Conservation (phyloP, 176 grass and related monocot genomes). For the Ensete glaucum region DNA sequence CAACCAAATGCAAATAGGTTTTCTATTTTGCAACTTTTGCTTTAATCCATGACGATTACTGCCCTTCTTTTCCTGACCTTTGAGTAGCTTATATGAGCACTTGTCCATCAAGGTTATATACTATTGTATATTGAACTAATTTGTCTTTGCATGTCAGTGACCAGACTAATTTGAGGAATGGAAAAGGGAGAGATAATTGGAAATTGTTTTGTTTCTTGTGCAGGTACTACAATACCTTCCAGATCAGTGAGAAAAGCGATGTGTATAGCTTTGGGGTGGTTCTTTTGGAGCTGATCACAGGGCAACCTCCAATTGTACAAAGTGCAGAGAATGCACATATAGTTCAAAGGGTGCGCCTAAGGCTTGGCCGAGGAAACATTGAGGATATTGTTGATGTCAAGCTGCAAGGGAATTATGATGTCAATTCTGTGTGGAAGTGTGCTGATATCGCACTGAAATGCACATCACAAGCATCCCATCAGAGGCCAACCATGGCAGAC, state of each 20-base stretch:
- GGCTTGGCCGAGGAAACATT: slow-evolving; percentile 26
- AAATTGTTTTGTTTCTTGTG: background rate
- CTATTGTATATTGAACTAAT: no score
- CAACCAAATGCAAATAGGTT: no score
- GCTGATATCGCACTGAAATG: slow-evolving; percentile 31
- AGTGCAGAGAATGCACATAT: background rate
- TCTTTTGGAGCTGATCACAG: slow-evolving; percentile 34
- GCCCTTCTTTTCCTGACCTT: no score
- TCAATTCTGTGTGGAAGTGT: slow-evolving; percentile 34
- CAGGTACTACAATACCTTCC: background rate
- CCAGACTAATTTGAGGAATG: no score
- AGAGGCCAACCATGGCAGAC: slow-evolving; percentile 28
- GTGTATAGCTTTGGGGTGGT: slow-evolving; percentile 31
- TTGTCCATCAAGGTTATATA: no score
- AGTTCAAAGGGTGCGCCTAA: slow-evolving; percentile 19
- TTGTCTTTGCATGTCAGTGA: no score
- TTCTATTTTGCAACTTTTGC: no score
- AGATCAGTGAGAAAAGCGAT: slow-evolving; percentile 14
- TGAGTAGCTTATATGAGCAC: no score
- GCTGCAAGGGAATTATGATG: slow-evolving; percentile 13
- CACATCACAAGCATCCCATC: background rate
- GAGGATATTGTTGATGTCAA: slow-evolving; percentile 20
- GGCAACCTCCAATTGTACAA: slow-evolving; percentile 4
- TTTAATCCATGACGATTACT: no score
- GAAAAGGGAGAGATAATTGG: no score